Percentiles rank a stretch among this genome's conserved stretches.
phyloP scores from a whole-genome alignment of 2,329 filamentous ascomycete genomes.

The Talaromyces amestolkiae region DNA sequence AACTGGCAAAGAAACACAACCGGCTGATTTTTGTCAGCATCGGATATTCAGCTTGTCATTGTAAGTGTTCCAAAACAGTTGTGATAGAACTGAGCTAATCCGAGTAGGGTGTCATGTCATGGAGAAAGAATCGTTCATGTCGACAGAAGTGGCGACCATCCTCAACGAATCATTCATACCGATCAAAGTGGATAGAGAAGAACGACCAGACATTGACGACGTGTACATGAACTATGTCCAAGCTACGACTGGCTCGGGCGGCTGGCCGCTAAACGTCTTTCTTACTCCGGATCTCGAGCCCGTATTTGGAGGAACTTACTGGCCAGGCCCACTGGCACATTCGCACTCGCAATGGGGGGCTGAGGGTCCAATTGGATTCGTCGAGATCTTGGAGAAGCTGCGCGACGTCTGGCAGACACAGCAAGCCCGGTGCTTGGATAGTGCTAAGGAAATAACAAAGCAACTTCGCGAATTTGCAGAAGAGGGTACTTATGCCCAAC shows the following conservation, averaged over 20 bases:
- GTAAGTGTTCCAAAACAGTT: conserved; percentile 52
- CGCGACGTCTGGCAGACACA: conserved; percentile 74
- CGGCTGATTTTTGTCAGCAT: conserved; percentile 91
- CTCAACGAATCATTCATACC: conserved; percentile 88
- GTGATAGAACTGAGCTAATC: too few relatives aligned
- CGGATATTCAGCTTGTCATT: conserved; percentile 93
- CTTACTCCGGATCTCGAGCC: conserved; percentile 89
- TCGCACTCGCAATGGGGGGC: conserved; percentile 39
- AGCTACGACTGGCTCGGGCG: conserved; percentile 82
- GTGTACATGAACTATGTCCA: conserved; percentile 99
- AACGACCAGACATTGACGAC: conserved; percentile 87
- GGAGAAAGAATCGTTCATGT: conserved; percentile 86
- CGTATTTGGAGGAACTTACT: conserved; percentile 95
- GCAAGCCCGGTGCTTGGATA: conserved; percentile 75
- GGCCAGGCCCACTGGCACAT: conserved; percentile 72
- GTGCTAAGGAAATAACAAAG: conserved; percentile 75
- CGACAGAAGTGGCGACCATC: conserved; percentile 73
- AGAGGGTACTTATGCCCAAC: conserved; percentile 65
- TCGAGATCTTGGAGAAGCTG: conserved; percentile 79
- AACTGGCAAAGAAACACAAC: conserved; percentile 75
- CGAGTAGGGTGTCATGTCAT: conserved; percentile 78
- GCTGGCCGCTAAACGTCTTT: conserved; percentile 97
- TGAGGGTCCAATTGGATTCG: conserved; percentile 69
- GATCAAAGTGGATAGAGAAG: conserved; percentile 88
- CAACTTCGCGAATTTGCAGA: conserved; percentile 85